Evolutionary conservation across 371 early-diverging fungal genomes (phyloP).

Genomic region (Rhizopus sp.): DNA sequence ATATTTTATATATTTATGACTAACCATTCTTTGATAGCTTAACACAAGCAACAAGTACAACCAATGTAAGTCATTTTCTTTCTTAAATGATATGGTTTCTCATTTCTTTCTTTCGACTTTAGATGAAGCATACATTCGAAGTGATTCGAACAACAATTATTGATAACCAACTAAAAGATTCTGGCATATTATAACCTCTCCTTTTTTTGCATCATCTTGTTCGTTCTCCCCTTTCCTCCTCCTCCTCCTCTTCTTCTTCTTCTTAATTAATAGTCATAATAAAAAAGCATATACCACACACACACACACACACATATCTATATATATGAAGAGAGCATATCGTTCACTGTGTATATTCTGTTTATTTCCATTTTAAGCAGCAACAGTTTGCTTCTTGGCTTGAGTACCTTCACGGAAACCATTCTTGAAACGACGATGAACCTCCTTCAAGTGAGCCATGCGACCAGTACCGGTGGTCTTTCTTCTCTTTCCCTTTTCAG

Average conservation of each 20-base stretch:
- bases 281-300: not conserved
- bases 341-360: not conserved
- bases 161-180: slow-evolving; percentile 57
- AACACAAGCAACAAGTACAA: slow-evolving; percentile 79
- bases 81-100: too few relatives aligned
- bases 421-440: slow-evolving; percentile 92
- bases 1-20: not conserved
- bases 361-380: not conserved
- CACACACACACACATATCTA: too few relatives aligned
- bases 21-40: slow-evolving; percentile 41
- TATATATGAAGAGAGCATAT: too few relatives aligned
- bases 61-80: slow-evolving; percentile 53
- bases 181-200: slow-evolving; percentile 49
- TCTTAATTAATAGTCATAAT: not conserved
- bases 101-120: too few relatives aligned
- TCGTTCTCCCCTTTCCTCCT: not conserved
- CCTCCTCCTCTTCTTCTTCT: not conserved
- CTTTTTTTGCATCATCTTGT: slow-evolving; percentile 1
- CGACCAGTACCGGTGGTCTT: slow-evolving; percentile 98
- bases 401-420: slow-evolving; percentile 84
- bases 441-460: slow-evolving; percentile 92
- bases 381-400: slow-evolving; percentile 4
- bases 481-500: slow-evolving; percentile 94
- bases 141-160: slow-evolving; percentile 70
- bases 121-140: slow-evolving; percentile 57